Evolutionary conservation across 106 monocot genomes (phyloP).

Genomic region (Dactylorhiza incarnata): DNA sequence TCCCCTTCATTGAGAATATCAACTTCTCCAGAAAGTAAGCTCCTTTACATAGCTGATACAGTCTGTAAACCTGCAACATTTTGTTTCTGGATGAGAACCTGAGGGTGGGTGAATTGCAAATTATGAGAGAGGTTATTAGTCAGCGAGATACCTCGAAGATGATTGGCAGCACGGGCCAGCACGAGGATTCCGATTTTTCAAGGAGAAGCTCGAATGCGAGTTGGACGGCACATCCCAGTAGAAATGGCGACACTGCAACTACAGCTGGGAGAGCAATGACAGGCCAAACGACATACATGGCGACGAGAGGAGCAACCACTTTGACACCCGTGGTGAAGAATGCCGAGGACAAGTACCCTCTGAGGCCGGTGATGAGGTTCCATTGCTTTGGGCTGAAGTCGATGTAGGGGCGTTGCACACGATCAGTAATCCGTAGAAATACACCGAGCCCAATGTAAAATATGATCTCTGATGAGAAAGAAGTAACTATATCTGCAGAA

Average conservation of each 20-base stretch:
- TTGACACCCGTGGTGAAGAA: conserved; percentile 71
- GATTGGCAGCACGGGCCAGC: conserved; percentile 68
- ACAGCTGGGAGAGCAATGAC: conserved; percentile 43
- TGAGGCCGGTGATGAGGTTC: conserved; percentile 65
- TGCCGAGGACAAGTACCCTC: conserved; percentile 49
- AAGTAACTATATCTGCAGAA: conserved; percentile 50
- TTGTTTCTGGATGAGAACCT: background rate
- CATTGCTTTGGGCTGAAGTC: conserved; percentile 57
- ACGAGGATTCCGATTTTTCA: conserved; percentile 25
- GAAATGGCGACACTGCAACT: conserved; percentile 53
- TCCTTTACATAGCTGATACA: conserved; percentile 64
- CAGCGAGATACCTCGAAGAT: conserved; percentile 61
- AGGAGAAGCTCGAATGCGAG: conserved; percentile 49
- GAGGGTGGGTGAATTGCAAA: background rate
- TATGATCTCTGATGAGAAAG: conserved; percentile 42
- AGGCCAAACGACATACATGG: conserved; percentile 49
- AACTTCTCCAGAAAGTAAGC: conserved; percentile 57
- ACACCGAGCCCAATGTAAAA: conserved; percentile 54
- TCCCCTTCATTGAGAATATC: conserved; percentile 36
- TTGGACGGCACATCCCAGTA: conserved; percentile 60
- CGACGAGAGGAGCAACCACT: conserved; percentile 51
- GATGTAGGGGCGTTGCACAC: conserved; percentile 56
- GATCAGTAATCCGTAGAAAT: conserved; percentile 40
- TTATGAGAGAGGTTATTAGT: too few species aligned
- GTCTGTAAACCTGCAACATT: conserved; percentile 49